These are phyloP conservation scores for Aspergillus fijiensis DNA, from an alignment of 2,329 filamentous ascomycete species.

Conservation along the genomic window DNA sequence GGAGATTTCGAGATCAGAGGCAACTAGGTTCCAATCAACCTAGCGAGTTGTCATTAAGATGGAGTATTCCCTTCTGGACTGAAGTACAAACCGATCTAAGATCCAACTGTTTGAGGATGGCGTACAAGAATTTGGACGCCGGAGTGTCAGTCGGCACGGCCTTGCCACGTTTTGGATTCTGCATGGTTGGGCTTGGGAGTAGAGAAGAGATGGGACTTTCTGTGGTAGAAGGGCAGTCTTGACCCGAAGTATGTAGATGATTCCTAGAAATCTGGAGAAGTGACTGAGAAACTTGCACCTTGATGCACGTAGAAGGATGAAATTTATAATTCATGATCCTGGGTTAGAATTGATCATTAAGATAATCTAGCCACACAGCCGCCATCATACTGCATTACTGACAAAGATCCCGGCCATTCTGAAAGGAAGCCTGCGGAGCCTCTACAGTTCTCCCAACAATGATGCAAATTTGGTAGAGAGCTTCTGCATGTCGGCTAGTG, in stretches of 20 bases:
- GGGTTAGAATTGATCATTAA: no score
- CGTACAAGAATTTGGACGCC: constrained; percentile 54
- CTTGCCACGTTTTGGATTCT: constrained; percentile 41
- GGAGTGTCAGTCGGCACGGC: constrained; percentile 51
- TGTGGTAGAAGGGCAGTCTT: background rate
- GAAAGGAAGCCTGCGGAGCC: no score
- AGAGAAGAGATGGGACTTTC: constrained; percentile 29
- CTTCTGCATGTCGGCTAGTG: no score
- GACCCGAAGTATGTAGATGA: background rate
- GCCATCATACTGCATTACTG: no score
- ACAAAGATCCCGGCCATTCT: no score
- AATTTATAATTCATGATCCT: no score
- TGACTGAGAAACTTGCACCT: no score
- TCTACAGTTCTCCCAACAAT: no score
- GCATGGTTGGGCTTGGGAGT: constrained; percentile 22
- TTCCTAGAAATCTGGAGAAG: no score
- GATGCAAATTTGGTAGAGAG: no score
- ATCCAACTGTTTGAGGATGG: constrained; percentile 56
- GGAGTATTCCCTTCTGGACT: background rate
- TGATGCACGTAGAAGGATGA: no score
- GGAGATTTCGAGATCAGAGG: constrained; percentile 51
- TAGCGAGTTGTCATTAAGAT: constrained; percentile 23
- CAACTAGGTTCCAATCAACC: constrained; percentile 57
- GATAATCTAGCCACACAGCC: no score
- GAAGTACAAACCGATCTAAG: constrained; percentile 46